Conservation (phyloP, 1,284 basidiomycete genomes). For the Fistulina hepatica region DNA sequence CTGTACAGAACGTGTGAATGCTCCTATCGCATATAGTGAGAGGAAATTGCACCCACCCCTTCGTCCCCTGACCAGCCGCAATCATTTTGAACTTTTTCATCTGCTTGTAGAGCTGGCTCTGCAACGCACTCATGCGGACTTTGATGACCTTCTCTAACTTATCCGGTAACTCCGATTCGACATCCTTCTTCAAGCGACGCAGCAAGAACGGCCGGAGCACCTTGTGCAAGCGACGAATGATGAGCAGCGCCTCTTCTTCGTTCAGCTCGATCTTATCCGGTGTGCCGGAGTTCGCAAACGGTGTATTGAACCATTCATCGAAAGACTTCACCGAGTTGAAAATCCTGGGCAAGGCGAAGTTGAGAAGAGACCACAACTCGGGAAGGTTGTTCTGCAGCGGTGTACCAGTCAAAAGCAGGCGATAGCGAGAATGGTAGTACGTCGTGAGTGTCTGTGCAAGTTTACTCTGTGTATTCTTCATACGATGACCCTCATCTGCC, state of each 20-base stretch:
- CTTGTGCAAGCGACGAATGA: slow-evolving; percentile 97
- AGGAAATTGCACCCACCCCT: slow-evolving; percentile 41
- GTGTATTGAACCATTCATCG: slow-evolving; percentile 99
- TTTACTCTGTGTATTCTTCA: slow-evolving; percentile 99
- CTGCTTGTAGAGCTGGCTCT: slow-evolving; percentile 93
- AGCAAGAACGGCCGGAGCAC: slow-evolving; percentile 96
- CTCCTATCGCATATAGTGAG: neutral
- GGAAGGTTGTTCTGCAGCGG: slow-evolving; percentile 98
- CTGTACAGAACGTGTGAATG: slow-evolving; percentile 25
- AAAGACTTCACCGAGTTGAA: slow-evolving; percentile 99
- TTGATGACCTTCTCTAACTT: slow-evolving; percentile 99
- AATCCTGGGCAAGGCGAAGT: slow-evolving; percentile 96
- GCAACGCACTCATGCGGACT: slow-evolving; percentile 92
- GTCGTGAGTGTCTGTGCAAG: slow-evolving; percentile 88
- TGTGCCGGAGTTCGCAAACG: slow-evolving; percentile 94
- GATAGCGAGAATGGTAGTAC: slow-evolving; percentile 88
- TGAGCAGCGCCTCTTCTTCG: slow-evolving; percentile 98
- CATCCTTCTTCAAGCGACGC: slow-evolving; percentile 95
- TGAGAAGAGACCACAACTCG: slow-evolving; percentile 95
- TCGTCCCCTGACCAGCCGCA: slow-evolving; percentile 72
- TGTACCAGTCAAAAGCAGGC: slow-evolving; percentile 95
- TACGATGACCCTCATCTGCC: slow-evolving; percentile 93
- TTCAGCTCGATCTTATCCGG: slow-evolving; percentile 98
- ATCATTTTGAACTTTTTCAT: slow-evolving; percentile 98
- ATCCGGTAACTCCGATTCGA: slow-evolving; percentile 94